Evolutionary conservation across 306 rosid genomes (phyloP).

Genomic region (Cyamopsis tetragonoloba): DNA sequence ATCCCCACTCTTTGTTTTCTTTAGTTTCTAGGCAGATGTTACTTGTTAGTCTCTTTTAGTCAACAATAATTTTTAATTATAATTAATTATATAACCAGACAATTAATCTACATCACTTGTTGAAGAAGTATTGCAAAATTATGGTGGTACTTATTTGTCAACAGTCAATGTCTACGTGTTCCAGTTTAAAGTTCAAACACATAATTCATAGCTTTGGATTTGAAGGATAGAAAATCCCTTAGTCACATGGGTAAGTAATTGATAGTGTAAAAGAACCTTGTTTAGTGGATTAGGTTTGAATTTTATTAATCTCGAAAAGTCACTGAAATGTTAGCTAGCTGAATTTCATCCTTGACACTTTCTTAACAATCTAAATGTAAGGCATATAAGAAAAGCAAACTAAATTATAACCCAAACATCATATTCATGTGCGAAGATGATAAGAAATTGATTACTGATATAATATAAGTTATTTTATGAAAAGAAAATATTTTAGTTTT

Average conservation of each 20-base stretch:
- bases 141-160: not conserved
- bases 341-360: not conserved
- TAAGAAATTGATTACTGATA: not conserved
- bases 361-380: not conserved
- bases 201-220: conserved; percentile 9
- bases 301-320: not conserved
- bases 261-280: not conserved
- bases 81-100: not conserved
- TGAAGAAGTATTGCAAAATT: not conserved
- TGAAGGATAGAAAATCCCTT: not conserved
- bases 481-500: too few species aligned
- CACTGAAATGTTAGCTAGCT: not conserved
- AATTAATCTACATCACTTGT: not conserved
- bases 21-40: too few species aligned
- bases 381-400: not conserved
- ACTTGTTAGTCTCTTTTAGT: too few species aligned
- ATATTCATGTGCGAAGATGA: not conserved
- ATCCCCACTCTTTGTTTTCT: not conserved
- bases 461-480: too few species aligned
- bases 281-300: conserved; percentile 19
- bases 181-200: conserved; percentile 18
- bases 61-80: too few species aligned
- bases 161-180: not conserved
- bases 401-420: not conserved
- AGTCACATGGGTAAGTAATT: not conserved